Conservation (phyloP, 2,329 filamentous ascomycete genomes). For the Colletotrichum navitas region DNA sequence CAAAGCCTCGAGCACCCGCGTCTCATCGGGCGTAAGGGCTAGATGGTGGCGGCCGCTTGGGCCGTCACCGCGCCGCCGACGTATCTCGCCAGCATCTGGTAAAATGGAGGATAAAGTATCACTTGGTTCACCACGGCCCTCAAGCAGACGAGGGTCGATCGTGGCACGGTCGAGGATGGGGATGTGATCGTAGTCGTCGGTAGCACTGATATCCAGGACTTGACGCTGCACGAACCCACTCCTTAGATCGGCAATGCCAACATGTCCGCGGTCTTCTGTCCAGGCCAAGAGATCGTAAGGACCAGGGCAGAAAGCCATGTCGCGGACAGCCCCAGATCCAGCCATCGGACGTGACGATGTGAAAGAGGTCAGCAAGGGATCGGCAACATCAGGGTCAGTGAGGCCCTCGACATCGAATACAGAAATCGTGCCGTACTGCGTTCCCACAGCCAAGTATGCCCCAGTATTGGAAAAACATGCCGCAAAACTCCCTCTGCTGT, state of each 20-base stretch:
- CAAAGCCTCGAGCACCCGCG: slow-evolving; percentile 67
- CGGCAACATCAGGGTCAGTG: slow-evolving; percentile 55
- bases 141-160: slow-evolving; percentile 66
- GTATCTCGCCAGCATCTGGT: slow-evolving; percentile 45
- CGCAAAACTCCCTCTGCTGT: slow-evolving; percentile 79
- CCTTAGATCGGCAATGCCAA: slow-evolving; percentile 81
- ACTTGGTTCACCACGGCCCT: slow-evolving; percentile 60
- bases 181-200: slow-evolving; percentile 68
- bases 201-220: slow-evolving; percentile 72
- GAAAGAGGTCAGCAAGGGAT: slow-evolving; percentile 81
- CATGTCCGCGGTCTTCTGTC: slow-evolving; percentile 86
- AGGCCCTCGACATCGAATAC: slow-evolving; percentile 74
- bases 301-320: slow-evolving; percentile 91
- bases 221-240: slow-evolving; percentile 76
- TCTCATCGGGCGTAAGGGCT: slow-evolving; percentile 67
- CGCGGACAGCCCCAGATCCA: slow-evolving; percentile 84
- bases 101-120: slow-evolving; percentile 48
- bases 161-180: slow-evolving; percentile 67
- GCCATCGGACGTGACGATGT: slow-evolving; percentile 79
- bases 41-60: slow-evolving; percentile 48
- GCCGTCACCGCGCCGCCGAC: slow-evolving; percentile 34
- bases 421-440: slow-evolving; percentile 84
- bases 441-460: slow-evolving; percentile 79
- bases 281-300: slow-evolving; percentile 93
- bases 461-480: slow-evolving; percentile 82